Evolutionary conservation across 2,329 filamentous ascomycete genomes (phyloP).

Genomic region (Aspergillus pseudoglaucus): DNA sequence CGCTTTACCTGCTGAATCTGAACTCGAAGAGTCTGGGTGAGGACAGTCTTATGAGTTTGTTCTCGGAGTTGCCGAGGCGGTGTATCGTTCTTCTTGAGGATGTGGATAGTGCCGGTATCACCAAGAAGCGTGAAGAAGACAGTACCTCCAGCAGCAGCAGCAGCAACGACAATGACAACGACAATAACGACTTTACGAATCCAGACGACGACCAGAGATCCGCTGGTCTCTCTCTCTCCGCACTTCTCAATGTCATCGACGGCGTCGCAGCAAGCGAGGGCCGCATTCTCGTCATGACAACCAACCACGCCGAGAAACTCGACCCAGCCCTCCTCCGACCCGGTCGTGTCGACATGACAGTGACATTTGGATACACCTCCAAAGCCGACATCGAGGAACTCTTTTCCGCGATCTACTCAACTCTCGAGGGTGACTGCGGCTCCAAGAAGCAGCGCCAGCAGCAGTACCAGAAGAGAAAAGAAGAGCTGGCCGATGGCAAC

Average conservation of each 20-base stretch:
- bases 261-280: conserved; percentile 65
- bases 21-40: conserved; percentile 58
- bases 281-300: conserved; percentile 67
- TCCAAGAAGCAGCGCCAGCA: conserved; percentile 2
- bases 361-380: conserved; percentile 48
- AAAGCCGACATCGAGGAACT: conserved; percentile 31
- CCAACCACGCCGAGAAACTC: conserved; percentile 59
- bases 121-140: conserved; percentile 41
- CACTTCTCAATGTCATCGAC: conserved; percentile 63
- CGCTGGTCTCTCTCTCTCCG: conserved; percentile 56
- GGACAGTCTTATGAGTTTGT: conserved; percentile 58
- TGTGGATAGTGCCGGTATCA: conserved; percentile 66
- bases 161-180: conserved; percentile 15
- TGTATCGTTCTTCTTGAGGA: conserved; percentile 72
- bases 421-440: conserved; percentile 23
- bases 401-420: conserved; percentile 34
- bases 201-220: conserved; percentile 8
- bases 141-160: conserved; percentile 15
- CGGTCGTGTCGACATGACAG: conserved; percentile 59
- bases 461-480: background rate
- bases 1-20: conserved; percentile 66
- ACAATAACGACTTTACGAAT: conserved; percentile 4
- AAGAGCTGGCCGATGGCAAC: background rate
- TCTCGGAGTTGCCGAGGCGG: conserved; percentile 59
- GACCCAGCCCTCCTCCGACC: conserved; percentile 60